Conservation (phyloP, 805 yeast species). For the Pichia manshurica region DNA sequence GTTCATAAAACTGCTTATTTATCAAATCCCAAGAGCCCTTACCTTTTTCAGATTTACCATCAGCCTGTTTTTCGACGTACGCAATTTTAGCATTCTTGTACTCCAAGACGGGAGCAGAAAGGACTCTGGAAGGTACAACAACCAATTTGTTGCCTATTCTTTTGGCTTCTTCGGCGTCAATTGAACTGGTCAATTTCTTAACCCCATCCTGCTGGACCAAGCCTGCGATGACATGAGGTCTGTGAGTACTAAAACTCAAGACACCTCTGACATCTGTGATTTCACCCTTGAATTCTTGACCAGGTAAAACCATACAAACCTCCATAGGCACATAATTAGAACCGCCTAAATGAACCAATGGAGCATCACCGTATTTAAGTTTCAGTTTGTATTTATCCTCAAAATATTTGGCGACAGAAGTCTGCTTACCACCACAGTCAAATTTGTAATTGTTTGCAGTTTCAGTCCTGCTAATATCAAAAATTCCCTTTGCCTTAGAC, state of each 20-base stretch:
- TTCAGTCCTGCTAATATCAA: constrained; percentile 18
- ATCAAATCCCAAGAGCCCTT: constrained; percentile 24
- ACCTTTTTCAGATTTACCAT: constrained; percentile 20
- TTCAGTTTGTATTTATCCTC: constrained; percentile 21
- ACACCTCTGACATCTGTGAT: constrained; percentile 26
- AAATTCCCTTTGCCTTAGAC: constrained; percentile 22
- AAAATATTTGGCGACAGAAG: constrained; percentile 26
- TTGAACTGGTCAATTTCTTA: constrained; percentile 13
- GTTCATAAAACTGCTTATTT: constrained; percentile 17
- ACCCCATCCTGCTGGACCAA: constrained; percentile 26
- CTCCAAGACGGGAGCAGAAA: constrained; percentile 20
- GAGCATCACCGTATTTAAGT: constrained; percentile 24
- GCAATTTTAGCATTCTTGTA: constrained; percentile 16
- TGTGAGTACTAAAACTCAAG: constrained; percentile 25
- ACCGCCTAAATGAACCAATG: constrained; percentile 26
- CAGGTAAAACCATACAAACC: constrained; percentile 23
- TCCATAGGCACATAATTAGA: constrained; percentile 28
- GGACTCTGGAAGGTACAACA: constrained; percentile 28
- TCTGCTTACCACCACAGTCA: constrained; percentile 20
- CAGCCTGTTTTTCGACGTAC: constrained; percentile 19
- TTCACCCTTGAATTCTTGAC: constrained; percentile 29
- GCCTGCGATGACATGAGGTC: constrained; percentile 27
- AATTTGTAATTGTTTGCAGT: constrained; percentile 22
- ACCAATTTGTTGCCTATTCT: constrained; percentile 22
- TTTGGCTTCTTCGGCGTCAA: constrained; percentile 12